Percentiles rank a stretch among this genome's conserved stretches.
phyloP scores from a whole-genome alignment of 441 rosid genomes.

The Populus hybrid region DNA sequence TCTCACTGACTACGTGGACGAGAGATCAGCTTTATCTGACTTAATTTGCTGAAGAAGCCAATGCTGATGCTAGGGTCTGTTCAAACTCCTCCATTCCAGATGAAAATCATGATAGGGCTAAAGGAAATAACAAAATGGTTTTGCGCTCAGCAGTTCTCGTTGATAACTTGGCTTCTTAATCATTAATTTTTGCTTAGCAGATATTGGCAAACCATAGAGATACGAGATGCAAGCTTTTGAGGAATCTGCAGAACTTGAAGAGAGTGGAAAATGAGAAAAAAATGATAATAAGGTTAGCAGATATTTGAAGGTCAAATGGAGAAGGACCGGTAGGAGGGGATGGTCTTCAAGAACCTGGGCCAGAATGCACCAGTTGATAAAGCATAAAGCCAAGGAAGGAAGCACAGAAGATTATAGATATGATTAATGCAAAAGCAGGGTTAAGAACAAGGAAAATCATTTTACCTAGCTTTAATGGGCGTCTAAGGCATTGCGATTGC shows the following conservation, averaged over 20 bases:
- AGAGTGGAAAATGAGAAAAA: constrained; percentile 56
- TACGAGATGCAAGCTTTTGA: constrained; percentile 81
- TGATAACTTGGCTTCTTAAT: constrained; percentile 11
- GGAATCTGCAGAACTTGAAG: constrained; percentile 66
- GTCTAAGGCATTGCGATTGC: constrained; percentile 50
- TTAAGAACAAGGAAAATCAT: constrained; percentile 58
- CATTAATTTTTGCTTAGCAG: constrained; percentile 39
- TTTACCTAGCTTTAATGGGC: constrained; percentile 66
- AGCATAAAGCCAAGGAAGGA: constrained; percentile 58
- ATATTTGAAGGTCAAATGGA: constrained; percentile 70
- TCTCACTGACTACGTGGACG: constrained; percentile 73
- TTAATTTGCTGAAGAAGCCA: constrained; percentile 82
- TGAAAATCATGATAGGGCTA: no score
- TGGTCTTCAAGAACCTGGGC: constrained; percentile 79
- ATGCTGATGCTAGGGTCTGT: no score
- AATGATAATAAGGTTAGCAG: constrained; percentile 56
- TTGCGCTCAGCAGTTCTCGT: constrained; percentile 1
- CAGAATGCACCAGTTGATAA: constrained; percentile 43
- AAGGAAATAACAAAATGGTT: not conserved
- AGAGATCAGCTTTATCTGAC: constrained; percentile 68
- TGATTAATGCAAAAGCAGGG: constrained; percentile 49
- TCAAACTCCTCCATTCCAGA: no score
- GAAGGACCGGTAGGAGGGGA: constrained; percentile 66
- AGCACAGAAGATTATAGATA: constrained; percentile 43
- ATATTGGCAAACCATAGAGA: constrained; percentile 79